Base-by-base conservation (phyloP, 2,329 filamentous ascomycete genomes). In the Pyrenophora teres region DNA sequence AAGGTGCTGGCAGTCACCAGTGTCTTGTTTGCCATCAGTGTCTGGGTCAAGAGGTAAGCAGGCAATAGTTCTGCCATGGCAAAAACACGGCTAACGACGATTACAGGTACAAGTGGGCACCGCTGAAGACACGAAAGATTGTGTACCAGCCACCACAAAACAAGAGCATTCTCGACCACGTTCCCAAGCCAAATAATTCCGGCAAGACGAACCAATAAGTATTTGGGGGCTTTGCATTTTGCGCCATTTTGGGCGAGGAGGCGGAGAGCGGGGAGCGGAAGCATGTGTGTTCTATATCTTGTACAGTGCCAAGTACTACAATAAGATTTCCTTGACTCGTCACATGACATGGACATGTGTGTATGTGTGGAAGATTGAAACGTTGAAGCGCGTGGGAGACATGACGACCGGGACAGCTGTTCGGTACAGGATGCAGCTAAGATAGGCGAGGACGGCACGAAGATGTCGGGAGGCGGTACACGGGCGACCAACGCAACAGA, bases 51-150 rank as follows among this genome's bases (percentile, higher is more conserved):
- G 89, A 87, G 92, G 81, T 81, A 65, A 65, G 76, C 41, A 16
- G 18, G 2, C n/a, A 8, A 25, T 19, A 18, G 27, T 40, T 16
- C n/a, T 36, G 21, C 7, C 27, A 44, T 27, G 1, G 16, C 12
- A 18, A 18, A 21, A 13, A 49, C n/a, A 13, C 33, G 43, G 58
- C 69, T 76, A 56, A 76, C 66, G 56, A 47, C 19, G 23, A 15
- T 16, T 43, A 50, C 57, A 81, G 79, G 69, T 99, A 99, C 87
- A 99, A 97, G 87, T 99, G 94, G 94, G 84, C 92, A 55, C 87
- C 89, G 71, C 81, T 99, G 77, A 99, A 99, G 88, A 89, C 92
- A 69, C 88, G 94, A 74, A 96, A 97, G 87, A 81, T 97, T 68
- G 82, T 86, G 67, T 96, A 96, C 80, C 89, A 87, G 74, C 90